These are phyloP conservation scores for Ogataea dorogensis DNA, from an alignment of 805 yeast genomes.

Conservation along the genomic window DNA sequence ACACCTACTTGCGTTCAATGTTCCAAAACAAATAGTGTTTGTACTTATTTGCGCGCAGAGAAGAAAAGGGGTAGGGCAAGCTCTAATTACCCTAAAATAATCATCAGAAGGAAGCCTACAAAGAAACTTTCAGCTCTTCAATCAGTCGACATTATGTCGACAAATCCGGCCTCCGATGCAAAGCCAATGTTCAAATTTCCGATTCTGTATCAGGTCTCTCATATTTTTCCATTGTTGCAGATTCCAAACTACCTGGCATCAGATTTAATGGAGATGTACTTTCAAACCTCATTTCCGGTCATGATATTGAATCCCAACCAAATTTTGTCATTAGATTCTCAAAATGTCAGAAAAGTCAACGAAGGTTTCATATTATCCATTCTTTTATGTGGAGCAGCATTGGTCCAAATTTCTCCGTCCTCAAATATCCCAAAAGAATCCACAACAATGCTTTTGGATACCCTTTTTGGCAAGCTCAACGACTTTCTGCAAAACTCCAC, in stretches of 20 bases:
- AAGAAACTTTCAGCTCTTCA: conserved; percentile 16
- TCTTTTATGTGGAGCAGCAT: conserved; percentile 12
- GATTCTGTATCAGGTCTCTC: conserved; percentile 10
- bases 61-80: conserved; percentile 48
- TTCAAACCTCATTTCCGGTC: conserved; percentile 12
- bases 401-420: conserved; percentile 6
- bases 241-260: conserved; percentile 10
- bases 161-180: too few species aligned
- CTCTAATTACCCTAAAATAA: conserved; percentile 39
- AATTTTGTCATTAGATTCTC: conserved; percentile 6
- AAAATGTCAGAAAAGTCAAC: conserved; percentile 6
- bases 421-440: conserved; percentile 3
- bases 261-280: conserved; percentile 14
- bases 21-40: conserved; percentile 29
- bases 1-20: conserved; percentile 44
- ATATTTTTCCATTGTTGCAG: conserved; percentile 6
- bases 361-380: conserved; percentile 14
- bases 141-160: too few species aligned
- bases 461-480: conserved; percentile 8
- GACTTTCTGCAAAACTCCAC: conserved; percentile 14
- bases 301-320: conserved; percentile 9
- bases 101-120: conserved; percentile 26
- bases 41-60: conserved; percentile 43
- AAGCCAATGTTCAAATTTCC: conserved; percentile 7
- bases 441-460: conserved; percentile 4